These are phyloP conservation scores for Phalaenopsis hybrid DNA, from an alignment of 116 monocot genomes.

Conservation along the genomic window DNA sequence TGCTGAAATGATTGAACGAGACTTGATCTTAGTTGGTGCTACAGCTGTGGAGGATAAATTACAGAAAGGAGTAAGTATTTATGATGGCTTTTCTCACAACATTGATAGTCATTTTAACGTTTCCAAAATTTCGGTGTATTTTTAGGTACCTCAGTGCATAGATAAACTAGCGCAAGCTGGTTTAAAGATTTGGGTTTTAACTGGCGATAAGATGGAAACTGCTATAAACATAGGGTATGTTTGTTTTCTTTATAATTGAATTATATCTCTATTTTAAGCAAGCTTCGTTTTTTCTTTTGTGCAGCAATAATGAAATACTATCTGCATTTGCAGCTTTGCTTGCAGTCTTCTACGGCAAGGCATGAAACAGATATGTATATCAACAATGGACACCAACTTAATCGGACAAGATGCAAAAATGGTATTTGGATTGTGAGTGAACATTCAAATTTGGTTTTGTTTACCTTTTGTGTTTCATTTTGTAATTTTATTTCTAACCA, in stretches of 20 bases:
- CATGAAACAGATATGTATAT: slow-evolving; percentile 54
- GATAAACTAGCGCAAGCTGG: slow-evolving; percentile 50
- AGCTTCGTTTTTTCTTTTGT: background rate
- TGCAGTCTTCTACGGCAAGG: slow-evolving; percentile 65
- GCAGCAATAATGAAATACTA: background rate
- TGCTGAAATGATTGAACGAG: slow-evolving; percentile 35
- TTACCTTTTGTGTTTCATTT: background rate
- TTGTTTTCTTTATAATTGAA: background rate
- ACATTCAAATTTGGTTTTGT: background rate
- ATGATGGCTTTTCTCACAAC: background rate
- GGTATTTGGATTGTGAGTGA: slow-evolving; percentile 13
- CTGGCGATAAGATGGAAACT: slow-evolving; percentile 51
- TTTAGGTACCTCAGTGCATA: slow-evolving; percentile 36
- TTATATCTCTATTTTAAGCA: background rate
- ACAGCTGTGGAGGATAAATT: slow-evolving; percentile 46
- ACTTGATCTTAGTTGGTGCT: slow-evolving; percentile 37
- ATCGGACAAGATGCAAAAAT: slow-evolving; percentile 30
- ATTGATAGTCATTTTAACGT: background rate
- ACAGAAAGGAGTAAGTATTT: slow-evolving; percentile 41
- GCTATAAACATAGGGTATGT: slow-evolving; percentile 44
- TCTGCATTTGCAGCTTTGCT: slow-evolving; percentile 36
- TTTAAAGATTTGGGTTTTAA: slow-evolving; percentile 45
- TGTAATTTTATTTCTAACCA: slow-evolving; percentile 9
- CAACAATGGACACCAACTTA: slow-evolving; percentile 24
- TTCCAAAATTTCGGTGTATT: background rate